phyloP scores from a whole-genome alignment of 2,329 filamentous ascomycete genomes.

The Ophiostoma pallidulum region DNA sequence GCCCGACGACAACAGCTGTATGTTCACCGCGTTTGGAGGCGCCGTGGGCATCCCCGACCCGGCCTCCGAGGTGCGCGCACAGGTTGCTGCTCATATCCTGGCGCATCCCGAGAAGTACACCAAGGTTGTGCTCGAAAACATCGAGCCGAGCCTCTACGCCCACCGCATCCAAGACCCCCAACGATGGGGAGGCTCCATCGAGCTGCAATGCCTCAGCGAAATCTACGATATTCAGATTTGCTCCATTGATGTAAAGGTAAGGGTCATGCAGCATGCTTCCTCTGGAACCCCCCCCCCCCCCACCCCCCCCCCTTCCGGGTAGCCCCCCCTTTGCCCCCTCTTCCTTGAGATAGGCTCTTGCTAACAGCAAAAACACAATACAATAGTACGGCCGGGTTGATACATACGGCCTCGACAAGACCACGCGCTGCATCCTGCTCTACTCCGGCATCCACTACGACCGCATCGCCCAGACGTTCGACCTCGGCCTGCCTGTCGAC shows the following conservation, averaged over 20 bases:
- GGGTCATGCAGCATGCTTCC: no score
- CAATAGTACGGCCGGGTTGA: constrained; percentile 39
- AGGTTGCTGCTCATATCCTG: constrained; percentile 73
- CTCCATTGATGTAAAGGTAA: constrained; percentile 65
- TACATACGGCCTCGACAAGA: constrained; percentile 66
- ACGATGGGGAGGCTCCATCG: constrained; percentile 86
- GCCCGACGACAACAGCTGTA: constrained; percentile 92
- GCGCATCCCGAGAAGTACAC: constrained; percentile 62
- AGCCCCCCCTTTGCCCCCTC: constrained; percentile 6
- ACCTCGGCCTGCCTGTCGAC: constrained; percentile 54
- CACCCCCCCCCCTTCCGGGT: neutral
- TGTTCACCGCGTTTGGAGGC: constrained; percentile 81
- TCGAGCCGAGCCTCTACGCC: constrained; percentile 65
- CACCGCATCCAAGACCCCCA: constrained; percentile 69
- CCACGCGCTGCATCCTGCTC: constrained; percentile 65
- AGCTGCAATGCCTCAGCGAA: constrained; percentile 74
- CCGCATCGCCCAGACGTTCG: constrained; percentile 64
- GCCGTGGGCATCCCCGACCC: constrained; percentile 53
- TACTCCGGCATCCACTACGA: constrained; percentile 95
- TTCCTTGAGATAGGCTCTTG: neutral
- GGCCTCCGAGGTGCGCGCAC: constrained; percentile 53
- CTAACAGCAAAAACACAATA: neutral
- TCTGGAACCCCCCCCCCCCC: no score
- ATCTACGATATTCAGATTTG: constrained; percentile 81
- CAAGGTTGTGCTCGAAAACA: constrained; percentile 62